These are phyloP conservation scores for Fennellomyces sp. DNA, from an alignment of 371 early-diverging fungal genomes.

Conservation along the genomic window DNA sequence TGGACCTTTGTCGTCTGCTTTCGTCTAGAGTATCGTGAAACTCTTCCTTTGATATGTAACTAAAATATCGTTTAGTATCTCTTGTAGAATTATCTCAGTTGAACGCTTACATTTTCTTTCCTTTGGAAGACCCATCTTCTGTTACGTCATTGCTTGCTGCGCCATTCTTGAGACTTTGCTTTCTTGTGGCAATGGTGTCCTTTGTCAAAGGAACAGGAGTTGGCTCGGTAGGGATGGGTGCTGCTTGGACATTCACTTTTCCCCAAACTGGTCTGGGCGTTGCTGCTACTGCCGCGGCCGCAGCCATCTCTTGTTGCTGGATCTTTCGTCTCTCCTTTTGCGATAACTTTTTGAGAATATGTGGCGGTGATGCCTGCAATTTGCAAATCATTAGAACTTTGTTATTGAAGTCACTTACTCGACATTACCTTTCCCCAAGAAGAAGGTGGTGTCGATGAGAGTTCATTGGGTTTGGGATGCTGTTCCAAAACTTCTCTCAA, in stretches of 20 bases:
- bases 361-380: conserved; percentile 5
- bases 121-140: conserved; percentile 18
- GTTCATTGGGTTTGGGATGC: conserved; percentile 9
- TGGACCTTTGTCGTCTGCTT: neutral
- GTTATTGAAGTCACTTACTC: no score
- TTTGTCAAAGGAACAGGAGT: no score
- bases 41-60: conserved; percentile 29
- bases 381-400: neutral
- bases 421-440: conserved; percentile 15
- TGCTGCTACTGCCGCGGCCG: conserved; percentile 11
- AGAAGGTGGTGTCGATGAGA: neutral
- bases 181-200: no score
- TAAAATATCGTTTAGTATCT: neutral
- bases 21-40: conserved; percentile 5
- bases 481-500: conserved; percentile 40
- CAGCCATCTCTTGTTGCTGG: conserved; percentile 31
- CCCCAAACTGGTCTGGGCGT: conserved; percentile 46
- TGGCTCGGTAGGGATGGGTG: neutral
- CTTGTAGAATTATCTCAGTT: neutral
- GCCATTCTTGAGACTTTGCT: neutral
- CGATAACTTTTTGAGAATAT: conserved; percentile 40
- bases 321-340: conserved; percentile 49
- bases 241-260: conserved; percentile 16
- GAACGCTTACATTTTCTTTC: conserved; percentile 40
- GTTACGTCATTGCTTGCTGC: neutral